These are phyloP conservation scores for Haematococcus sp. DNA, from an alignment of 139 green algal genomes.

Conservation along the genomic window DNA sequence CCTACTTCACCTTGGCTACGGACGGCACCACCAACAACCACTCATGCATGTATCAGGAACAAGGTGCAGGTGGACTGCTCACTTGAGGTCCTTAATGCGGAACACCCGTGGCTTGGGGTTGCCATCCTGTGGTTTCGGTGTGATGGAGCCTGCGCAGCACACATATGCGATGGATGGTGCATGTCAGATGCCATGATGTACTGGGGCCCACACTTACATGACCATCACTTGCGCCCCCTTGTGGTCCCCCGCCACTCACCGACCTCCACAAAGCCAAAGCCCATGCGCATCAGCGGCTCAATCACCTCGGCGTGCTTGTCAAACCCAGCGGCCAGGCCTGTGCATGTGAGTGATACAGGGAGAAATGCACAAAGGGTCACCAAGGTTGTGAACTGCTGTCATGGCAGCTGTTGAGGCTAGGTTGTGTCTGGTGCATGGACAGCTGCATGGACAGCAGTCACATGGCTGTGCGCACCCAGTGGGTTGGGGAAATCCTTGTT, in stretches of 20 bases:
- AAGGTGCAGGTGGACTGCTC: not conserved
- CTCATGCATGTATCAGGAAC: not conserved
- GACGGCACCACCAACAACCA: no score
- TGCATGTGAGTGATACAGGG: not conserved
- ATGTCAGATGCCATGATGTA: no score
- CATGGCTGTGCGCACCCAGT: conserved; percentile 54
- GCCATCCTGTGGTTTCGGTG: conserved; percentile 88
- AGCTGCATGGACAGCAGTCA: not conserved
- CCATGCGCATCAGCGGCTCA: conserved; percentile 76
- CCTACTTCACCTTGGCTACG: no score
- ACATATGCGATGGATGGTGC: no score
- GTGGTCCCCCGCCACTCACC: conserved; percentile 40
- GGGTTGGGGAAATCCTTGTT: conserved; percentile 85
- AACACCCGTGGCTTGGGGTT: conserved; percentile 93
- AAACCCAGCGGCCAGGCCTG: conserved; percentile 94
- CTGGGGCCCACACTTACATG: no score
- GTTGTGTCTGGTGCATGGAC: no score
- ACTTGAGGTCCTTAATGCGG: conserved; percentile 77
- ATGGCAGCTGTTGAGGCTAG: no score
- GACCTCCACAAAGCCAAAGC: conserved; percentile 95
- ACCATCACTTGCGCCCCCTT: no score
- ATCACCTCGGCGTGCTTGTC: conserved; percentile 94
- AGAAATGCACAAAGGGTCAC: no score
- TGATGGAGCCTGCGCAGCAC: conserved; percentile 62
- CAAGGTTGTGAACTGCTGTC: no score